Conservation (phyloP, 768 basidiomycete species). For the Leccinellum luteum region DNA sequence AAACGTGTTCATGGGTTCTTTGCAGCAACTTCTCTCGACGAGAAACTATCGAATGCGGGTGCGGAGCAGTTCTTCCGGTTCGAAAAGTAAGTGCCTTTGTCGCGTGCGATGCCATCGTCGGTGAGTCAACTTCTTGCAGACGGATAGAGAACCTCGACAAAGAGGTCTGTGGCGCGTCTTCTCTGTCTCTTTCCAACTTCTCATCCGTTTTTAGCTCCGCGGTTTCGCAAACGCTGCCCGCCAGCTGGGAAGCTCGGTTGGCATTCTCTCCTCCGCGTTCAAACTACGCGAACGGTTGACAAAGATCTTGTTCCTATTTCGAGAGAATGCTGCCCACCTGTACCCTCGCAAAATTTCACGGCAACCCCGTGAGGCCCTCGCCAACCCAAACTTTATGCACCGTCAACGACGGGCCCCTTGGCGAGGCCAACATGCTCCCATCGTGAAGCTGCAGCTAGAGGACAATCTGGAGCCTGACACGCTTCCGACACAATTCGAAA, state of each 20-base stretch:
- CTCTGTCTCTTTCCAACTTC: constrained; percentile 1
- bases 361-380: constrained; percentile 37
- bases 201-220: constrained; percentile 37
- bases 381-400: constrained; percentile 37
- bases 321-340: constrained; percentile 56
- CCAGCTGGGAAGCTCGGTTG: constrained; percentile 54
- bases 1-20: constrained; percentile 10
- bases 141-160: constrained; percentile 47
- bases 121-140: constrained; percentile 27
- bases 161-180: constrained; percentile 33
- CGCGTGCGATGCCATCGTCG: neutral
- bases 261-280: constrained; percentile 53
- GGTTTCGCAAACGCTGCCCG: constrained; percentile 56
- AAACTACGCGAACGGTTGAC: constrained; percentile 49
- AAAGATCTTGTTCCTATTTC: constrained; percentile 49
- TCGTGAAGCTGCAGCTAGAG: constrained; percentile 36
- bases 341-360: constrained; percentile 47
- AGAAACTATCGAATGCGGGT: constrained; percentile 48
- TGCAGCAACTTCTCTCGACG: constrained; percentile 44
- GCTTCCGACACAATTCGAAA: constrained; percentile 45
- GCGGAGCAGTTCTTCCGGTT: constrained; percentile 48
- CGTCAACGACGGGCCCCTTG: constrained; percentile 29
- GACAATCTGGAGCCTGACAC: constrained; percentile 47
- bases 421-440: constrained; percentile 36
- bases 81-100: constrained; percentile 37